Evolutionary conservation across 2,329 filamentous ascomycete genomes (phyloP).

Genomic region (Neopestalotiopsis sp.): DNA sequence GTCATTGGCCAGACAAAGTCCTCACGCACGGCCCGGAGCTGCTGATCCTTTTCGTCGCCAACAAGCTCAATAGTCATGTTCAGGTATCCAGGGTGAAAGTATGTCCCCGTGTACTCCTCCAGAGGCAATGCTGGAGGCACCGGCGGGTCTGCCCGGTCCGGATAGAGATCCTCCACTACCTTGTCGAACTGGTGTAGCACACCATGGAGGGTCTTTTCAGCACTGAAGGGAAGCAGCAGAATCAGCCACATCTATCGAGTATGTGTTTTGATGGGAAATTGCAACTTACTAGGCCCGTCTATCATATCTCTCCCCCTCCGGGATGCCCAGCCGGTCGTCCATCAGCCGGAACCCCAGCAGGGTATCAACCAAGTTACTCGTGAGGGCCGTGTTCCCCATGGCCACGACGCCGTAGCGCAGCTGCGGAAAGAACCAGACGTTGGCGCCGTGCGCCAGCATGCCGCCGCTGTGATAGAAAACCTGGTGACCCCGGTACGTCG

Average conservation of each 20-base stretch:
- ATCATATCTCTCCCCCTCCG: conserved; percentile 40
- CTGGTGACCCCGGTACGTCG: conserved; percentile 48
- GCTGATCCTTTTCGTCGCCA: conserved; percentile 15
- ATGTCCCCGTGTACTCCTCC: conserved; percentile 45
- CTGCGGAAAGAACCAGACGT: conserved; percentile 51
- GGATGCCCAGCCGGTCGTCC: conserved; percentile 44
- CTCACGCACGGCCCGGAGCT: conserved; percentile 33
- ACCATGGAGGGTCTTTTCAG: conserved; percentile 22
- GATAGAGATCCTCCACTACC: conserved; percentile 43
- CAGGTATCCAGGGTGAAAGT: conserved; percentile 50
- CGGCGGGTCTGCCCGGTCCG: conserved; percentile 40
- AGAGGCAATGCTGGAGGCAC: conserved; percentile 42
- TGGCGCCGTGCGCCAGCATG: conserved; percentile 49
- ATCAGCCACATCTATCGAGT: background rate
- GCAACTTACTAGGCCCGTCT: conserved; percentile 40
- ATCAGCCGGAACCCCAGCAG: conserved; percentile 45
- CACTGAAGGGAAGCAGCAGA: conserved; percentile 25
- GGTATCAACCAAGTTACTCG: conserved; percentile 41
- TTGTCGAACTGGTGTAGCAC: conserved; percentile 34
- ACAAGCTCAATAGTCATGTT: conserved; percentile 36
- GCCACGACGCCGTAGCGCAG: conserved; percentile 47
- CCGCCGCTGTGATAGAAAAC: conserved; percentile 49
- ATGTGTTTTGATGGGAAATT: background rate
- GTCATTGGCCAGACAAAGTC: conserved; percentile 39
- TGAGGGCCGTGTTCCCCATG: conserved; percentile 50